Percentiles rank a stretch among this genome's conserved stretches.
phyloP scores from a whole-genome alignment of 371 early-diverging fungal species.

The Syncephalis fuscata region DNA sequence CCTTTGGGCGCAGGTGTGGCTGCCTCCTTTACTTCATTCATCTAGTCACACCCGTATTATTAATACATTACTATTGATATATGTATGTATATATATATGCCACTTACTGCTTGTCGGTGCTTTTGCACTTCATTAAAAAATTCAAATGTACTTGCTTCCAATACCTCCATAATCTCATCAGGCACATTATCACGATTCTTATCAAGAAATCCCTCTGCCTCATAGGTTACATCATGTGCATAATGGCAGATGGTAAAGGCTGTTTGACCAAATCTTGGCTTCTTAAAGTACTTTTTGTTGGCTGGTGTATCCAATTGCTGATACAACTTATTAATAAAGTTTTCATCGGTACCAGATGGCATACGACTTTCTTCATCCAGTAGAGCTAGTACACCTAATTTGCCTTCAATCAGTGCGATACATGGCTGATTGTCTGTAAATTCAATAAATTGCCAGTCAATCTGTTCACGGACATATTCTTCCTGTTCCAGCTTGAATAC shows the following conservation, averaged over 20 bases:
- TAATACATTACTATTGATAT: constrained; percentile 6
- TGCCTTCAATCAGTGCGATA: constrained; percentile 96
- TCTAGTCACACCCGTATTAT: constrained; percentile 2
- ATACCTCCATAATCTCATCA: constrained; percentile 66
- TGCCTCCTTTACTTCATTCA: background rate
- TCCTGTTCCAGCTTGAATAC: constrained; percentile 93
- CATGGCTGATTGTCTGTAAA: constrained; percentile 99
- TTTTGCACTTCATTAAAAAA: constrained; percentile 59
- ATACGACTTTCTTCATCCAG: constrained; percentile 95
- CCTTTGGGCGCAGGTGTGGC: constrained; percentile 11
- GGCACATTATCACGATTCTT: constrained; percentile 98
- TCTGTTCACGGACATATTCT: constrained; percentile 84
- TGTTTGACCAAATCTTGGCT: constrained; percentile 71
- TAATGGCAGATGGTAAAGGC: constrained; percentile 83
- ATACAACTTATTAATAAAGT: constrained; percentile 74
- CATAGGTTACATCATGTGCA: constrained; percentile 83
- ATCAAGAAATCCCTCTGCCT: constrained; percentile 88
- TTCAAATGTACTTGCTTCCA: constrained; percentile 46
- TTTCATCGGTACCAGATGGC: constrained; percentile 76
- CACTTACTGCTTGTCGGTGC: constrained; percentile 14
- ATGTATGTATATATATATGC: constrained; percentile 3
- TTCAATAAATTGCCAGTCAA: constrained; percentile 80
- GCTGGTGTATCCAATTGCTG: constrained; percentile 46
- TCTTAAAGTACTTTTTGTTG: constrained; percentile 64
- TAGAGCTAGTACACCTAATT: constrained; percentile 78